Percentiles rank a stretch among this genome's conserved stretches.
These are phyloP conservation scores for Rosa chinensis DNA, from an alignment of 306 rosid species.

Conservation along the genomic window DNA sequence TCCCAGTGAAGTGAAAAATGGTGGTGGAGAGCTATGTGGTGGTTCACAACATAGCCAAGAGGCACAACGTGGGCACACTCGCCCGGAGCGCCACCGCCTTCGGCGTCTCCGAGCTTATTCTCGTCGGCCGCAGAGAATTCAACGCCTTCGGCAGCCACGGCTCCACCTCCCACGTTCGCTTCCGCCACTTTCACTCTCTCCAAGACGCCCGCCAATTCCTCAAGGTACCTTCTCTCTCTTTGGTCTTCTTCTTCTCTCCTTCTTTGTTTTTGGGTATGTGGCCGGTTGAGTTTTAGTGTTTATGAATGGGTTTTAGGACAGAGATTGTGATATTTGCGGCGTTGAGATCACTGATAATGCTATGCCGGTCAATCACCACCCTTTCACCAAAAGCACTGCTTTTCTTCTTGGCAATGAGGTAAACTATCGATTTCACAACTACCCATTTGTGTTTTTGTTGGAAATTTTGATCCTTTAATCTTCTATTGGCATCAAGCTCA, in stretches of 20 bases:
- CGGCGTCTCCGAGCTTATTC: slow-evolving; percentile 76
- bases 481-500: background rate
- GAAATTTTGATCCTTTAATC: background rate
- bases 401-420: slow-evolving; percentile 95
- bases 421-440: background rate
- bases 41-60: slow-evolving; percentile 90
- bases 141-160: slow-evolving; percentile 92
- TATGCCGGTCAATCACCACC: slow-evolving; percentile 71
- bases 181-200: slow-evolving; percentile 91
- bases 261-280: background rate
- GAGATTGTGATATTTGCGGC: slow-evolving; percentile 82
- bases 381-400: slow-evolving; percentile 80
- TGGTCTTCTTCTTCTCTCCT: background rate
- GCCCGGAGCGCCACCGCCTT: slow-evolving; percentile 94
- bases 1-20: slow-evolving; percentile 24
- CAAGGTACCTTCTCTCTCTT: slow-evolving; percentile 36
- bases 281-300: background rate
- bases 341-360: slow-evolving; percentile 87
- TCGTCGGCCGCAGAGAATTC: slow-evolving; percentile 89
- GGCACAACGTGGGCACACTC: slow-evolving; percentile 84
- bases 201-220: slow-evolving; percentile 67
- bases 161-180: slow-evolving; percentile 74
- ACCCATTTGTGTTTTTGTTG: slow-evolving; percentile 2
- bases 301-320: slow-evolving; percentile 40
- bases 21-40: slow-evolving; percentile 70